Base-by-base conservation (phyloP, 768 basidiomycete species). In the Boletus subcaerulescens region DNA sequence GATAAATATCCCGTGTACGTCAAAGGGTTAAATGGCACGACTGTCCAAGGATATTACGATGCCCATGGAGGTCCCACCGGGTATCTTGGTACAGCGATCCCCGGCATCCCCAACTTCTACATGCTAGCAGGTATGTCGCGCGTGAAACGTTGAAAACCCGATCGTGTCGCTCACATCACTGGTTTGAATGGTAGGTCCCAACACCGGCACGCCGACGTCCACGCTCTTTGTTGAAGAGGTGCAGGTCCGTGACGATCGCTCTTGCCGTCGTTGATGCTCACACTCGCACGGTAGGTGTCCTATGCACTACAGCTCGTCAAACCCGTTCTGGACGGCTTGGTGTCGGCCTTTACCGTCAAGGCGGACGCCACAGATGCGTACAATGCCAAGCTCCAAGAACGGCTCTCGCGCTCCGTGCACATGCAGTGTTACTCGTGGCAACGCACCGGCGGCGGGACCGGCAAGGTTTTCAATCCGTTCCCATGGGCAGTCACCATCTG, bases 351-450 rank as follows among this genome's bases (percentile, higher is more conserved):
- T 42, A 58, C 60, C 4, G 58, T 69, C 42, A 62, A 52, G 48
- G 51, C 45, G 10, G 62, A 62, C 4, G 62, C 53, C 20, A 67
- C 68, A 45, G 64, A 70, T 43, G 57, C 57, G 11, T 67, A 68
- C 52, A 73, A 73, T 20, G 57, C 41, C 31, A 57, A 50, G 15
- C 39, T 67, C 22, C 62, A 68, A 46, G 48, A 44, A 43, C 46
- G 57, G 5, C 6, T 68, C 6, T 57, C 63, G 33, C 60, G 39
- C 14, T 59, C 58, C 9, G 59, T 62, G 45, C 70, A 68, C 18
- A 38, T 63, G 33, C 60, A 67, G 10, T 78, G 75, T 56, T 47
- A 57, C 18, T 77, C 77, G 13, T 80, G 76, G 76, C 75, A 77
- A 57, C 73, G 73, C 2, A 63, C 62, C 1, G 68, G 13, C 9